phyloP scores from a whole-genome alignment of 768 basidiomycete species.

The Cyclocybe cylindracea region DNA sequence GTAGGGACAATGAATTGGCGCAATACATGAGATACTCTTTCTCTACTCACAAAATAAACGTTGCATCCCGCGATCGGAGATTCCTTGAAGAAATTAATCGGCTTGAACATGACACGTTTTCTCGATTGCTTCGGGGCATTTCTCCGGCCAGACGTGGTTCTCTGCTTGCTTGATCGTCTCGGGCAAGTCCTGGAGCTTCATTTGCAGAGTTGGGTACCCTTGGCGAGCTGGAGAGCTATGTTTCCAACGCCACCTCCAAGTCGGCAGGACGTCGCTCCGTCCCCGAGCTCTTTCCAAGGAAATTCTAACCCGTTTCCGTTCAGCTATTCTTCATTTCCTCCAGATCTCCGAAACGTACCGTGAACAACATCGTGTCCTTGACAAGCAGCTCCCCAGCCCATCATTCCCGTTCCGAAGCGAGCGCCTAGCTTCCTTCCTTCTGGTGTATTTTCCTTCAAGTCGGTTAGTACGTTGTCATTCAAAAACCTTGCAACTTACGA shows the following conservation, averaged over 20 bases:
- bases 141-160: constrained; percentile 30
- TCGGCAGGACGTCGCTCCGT: constrained; percentile 34
- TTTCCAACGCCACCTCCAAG: constrained; percentile 41
- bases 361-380: constrained; percentile 18
- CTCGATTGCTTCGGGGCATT: constrained; percentile 35
- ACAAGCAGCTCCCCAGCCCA: constrained; percentile 28
- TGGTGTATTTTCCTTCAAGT: constrained; percentile 1
- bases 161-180: constrained; percentile 28
- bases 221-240: constrained; percentile 30
- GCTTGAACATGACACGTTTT: constrained; percentile 34
- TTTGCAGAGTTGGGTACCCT: constrained; percentile 32
- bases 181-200: constrained; percentile 39
- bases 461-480: too few species aligned
- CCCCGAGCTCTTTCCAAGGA: constrained; percentile 31
- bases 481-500: too few species aligned
- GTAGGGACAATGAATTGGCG: not conserved
- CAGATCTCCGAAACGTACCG: constrained; percentile 12
- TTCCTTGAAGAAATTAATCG: constrained; percentile 40
- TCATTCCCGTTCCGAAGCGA: constrained; percentile 31
- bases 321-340: not conserved
- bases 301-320: constrained; percentile 23
- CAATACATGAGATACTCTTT: not conserved
- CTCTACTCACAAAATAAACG: constrained; percentile 39
- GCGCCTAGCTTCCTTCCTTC: constrained; percentile 16
- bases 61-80: constrained; percentile 35